A percentile compares a stretch with the other conserved stretches of the same genome.
phyloP scores from a whole-genome alignment of 2,329 filamentous ascomycete genomes.

The Rutstroemia sp. region DNA sequence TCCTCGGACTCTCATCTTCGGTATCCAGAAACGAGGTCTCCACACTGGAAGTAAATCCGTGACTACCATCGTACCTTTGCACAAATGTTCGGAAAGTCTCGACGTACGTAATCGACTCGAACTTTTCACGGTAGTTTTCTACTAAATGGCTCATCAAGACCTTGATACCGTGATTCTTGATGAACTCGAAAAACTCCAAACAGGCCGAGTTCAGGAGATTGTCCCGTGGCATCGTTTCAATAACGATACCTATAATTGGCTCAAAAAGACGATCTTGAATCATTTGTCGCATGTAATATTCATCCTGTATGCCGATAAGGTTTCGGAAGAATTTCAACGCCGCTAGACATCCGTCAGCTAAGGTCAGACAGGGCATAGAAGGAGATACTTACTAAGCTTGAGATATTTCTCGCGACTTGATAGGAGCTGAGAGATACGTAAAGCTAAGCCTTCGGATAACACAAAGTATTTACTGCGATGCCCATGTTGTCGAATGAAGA shows the following conservation, averaged over 20 bases:
- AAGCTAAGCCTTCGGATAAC: constrained; percentile 67
- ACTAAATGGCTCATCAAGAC: constrained; percentile 78
- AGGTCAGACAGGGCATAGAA: background rate
- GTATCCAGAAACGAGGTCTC: constrained; percentile 67
- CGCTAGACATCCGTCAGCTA: constrained; percentile 40
- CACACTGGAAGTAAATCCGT: constrained; percentile 55
- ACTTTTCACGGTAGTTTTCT: constrained; percentile 71
- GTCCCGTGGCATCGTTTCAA: constrained; percentile 81
- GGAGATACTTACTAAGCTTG: constrained; percentile 64
- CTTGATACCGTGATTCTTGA: constrained; percentile 75
- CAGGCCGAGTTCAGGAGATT: constrained; percentile 92
- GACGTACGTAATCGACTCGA: constrained; percentile 72
- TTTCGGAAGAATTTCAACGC: constrained; percentile 92
- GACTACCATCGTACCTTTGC: constrained; percentile 69
- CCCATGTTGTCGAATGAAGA: constrained; percentile 85
- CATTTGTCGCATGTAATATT: constrained; percentile 83
- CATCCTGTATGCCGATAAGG: constrained; percentile 77
- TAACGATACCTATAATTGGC: constrained; percentile 76
- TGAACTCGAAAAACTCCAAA: constrained; percentile 86
- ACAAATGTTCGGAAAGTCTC: constrained; percentile 76
- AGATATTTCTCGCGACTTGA: constrained; percentile 82
- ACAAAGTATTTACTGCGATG: constrained; percentile 86
- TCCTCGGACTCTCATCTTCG: constrained; percentile 47
- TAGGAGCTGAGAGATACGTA: constrained; percentile 76
- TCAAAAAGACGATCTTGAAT: constrained; percentile 75